Base-by-base conservation (phyloP, 2,329 filamentous ascomycete species). In the Byssothecium circinans region DNA sequence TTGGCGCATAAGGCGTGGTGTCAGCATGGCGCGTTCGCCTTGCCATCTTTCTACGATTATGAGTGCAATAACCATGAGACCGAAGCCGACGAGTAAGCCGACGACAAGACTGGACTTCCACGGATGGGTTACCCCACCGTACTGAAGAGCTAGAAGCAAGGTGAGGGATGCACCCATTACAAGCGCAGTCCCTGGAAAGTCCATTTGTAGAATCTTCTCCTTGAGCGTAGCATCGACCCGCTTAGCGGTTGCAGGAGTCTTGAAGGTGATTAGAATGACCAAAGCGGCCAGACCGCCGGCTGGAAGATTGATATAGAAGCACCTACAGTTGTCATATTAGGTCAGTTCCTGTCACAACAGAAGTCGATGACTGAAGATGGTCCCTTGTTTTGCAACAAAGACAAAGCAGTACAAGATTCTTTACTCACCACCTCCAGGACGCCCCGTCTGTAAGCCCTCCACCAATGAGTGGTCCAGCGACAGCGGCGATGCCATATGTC, bases 241-340 rank as follows among this genome's bases (percentile, higher is more conserved):
- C 20, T 6, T 2, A 8, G 35, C 35, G 5, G 15, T 7, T 7
- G 8, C 17, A 2, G 20, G 36, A n/a, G n/a, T n/a, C n/a, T n/a
- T n/a, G 20, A 39, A 25, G 12, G 25, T 2, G 36, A 25, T n/a
- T 5, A 15, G 2, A 15, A 39, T 27, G 10, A 25, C 12, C 2
- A 27, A 2, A 2, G 11, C 20, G 14, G 20, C 20, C 11, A 25
- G 3, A 7, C 3, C 36, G 25, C 75, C 75, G 37, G 78, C 69
- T 0, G 75, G 75, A 1, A 78, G 64, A 49, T 77, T 78, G 61
- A 76, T 74, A 54, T 44, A 44, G 19, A 47, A 37, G 43, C 68
- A 77, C 73, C 74, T 76, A 10, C 74, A 53, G n/a, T n/a, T n/a
- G n/a, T n/a, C n/a, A n/a, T n/a, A n/a, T n/a, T n/a, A n/a, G n/a